phyloP scores from a whole-genome alignment of 257 asterid genomes.

The Petunia secreta region DNA sequence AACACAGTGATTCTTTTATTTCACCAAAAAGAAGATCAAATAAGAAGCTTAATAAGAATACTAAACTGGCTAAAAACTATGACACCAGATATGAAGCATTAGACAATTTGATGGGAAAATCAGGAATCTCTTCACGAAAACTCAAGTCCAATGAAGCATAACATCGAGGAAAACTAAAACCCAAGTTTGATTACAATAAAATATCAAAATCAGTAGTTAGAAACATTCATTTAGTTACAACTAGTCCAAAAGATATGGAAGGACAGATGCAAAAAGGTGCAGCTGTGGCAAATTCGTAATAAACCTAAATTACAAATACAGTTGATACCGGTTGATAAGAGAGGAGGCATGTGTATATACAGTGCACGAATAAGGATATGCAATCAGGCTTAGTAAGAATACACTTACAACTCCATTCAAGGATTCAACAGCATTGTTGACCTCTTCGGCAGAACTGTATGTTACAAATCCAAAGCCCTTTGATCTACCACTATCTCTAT shows the following conservation, averaged over 20 bases:
- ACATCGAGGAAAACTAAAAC: not conserved
- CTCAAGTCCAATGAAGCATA: not conserved
- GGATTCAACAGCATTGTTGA: slow-evolving; percentile 56
- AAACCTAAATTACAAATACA: not conserved
- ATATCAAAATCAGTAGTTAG: not conserved
- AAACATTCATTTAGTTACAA: not conserved
- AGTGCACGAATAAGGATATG: not conserved
- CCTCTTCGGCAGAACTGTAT: slow-evolving; percentile 65
- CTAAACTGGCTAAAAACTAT: not conserved
- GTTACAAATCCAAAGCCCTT: slow-evolving; percentile 96
- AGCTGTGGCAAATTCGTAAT: not conserved
- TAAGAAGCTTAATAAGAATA: too few species aligned
- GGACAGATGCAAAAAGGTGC: not conserved
- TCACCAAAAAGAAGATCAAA: too few species aligned
- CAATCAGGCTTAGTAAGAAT: not conserved
- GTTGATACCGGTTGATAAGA: not conserved
- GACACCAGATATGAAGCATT: not conserved
- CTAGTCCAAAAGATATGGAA: too few species aligned
- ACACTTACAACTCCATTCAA: slow-evolving; percentile 77
- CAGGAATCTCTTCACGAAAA: not conserved
- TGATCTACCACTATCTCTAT: slow-evolving; percentile 88
- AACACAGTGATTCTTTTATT: too few species aligned
- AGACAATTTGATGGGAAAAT: not conserved
- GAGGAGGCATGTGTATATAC: not conserved
- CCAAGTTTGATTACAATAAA: not conserved